Percentiles rank a stretch among this genome's conserved stretches.
These are phyloP conservation scores for Flaveria brownii DNA, from an alignment of 129 eudicot genomes.

Conservation along the genomic window DNA sequence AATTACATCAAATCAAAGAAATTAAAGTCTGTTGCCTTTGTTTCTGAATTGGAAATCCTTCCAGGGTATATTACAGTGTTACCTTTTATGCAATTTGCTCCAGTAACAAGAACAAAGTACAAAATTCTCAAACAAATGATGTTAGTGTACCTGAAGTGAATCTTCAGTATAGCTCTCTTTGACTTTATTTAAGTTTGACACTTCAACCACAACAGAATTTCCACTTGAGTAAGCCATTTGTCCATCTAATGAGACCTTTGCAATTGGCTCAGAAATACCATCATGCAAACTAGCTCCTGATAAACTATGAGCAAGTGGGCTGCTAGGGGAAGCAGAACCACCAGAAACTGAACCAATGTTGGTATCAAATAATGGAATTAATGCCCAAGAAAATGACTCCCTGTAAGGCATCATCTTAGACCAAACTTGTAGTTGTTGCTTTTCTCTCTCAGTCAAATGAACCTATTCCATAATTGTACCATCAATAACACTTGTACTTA, in stretches of 20 bases:
- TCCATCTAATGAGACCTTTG: conserved; percentile 83
- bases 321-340: conserved; percentile 92
- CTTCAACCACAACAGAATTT: conserved; percentile 90
- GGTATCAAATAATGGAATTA: conserved; percentile 89
- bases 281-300: conserved; percentile 82
- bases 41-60: background rate
- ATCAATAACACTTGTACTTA: background rate
- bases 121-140: background rate
- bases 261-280: conserved; percentile 57
- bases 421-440: conserved; percentile 97
- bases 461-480: conserved; percentile 48
- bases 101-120: conserved; percentile 2
- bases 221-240: conserved; percentile 70
- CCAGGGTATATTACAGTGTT: background rate
- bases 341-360: conserved; percentile 69
- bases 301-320: conserved; percentile 75
- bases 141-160: conserved; percentile 67
- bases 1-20: background rate
- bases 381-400: conserved; percentile 96
- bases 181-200: conserved; percentile 91
- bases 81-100: conserved; percentile 14
- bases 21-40: background rate
- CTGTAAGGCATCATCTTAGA: conserved; percentile 98
- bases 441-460: conserved; percentile 91
- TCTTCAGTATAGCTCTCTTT: conserved; percentile 97